Evolutionary conservation across 2,329 filamentous ascomycete species (phyloP).

Genomic region (Paracoccidioides brasiliensis): DNA sequence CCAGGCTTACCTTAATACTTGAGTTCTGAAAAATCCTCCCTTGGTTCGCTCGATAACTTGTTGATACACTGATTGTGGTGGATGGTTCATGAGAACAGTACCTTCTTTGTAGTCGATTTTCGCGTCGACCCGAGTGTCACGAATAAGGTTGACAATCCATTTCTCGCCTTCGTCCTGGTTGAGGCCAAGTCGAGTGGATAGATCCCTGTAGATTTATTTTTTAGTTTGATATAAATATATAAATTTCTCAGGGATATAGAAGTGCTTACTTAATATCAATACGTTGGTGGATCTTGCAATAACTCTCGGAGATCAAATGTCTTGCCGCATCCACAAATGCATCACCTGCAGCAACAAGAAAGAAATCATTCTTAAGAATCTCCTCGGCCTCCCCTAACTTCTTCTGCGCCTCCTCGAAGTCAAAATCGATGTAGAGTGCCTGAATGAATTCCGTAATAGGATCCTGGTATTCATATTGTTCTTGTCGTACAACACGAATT

Average conservation of each 20-base stretch:
- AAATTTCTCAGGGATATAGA: background rate
- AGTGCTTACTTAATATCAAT: conserved; percentile 75
- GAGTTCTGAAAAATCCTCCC: conserved; percentile 96
- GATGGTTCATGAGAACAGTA: conserved; percentile 98
- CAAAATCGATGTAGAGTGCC: conserved; percentile 89
- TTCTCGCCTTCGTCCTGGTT: conserved; percentile 96
- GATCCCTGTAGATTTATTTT: conserved; percentile 43
- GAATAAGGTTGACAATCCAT: conserved; percentile 99
- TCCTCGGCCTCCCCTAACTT: conserved; percentile 78
- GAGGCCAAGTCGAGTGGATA: conserved; percentile 81
- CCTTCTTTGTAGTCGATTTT: conserved; percentile 99
- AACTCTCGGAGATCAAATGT: conserved; percentile 95
- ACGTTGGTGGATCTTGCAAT: conserved; percentile 99
- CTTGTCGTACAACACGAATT: conserved; percentile 87
- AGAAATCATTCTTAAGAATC: conserved; percentile 88
- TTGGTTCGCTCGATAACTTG: conserved; percentile 99
- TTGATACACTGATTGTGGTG: conserved; percentile 95
- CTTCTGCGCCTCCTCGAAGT: conserved; percentile 92
- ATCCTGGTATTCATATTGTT: conserved; percentile 94
- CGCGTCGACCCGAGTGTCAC: conserved; percentile 90
- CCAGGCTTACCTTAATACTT: conserved; percentile 56
- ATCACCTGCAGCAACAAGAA: conserved; percentile 73
- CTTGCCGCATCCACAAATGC: conserved; percentile 86
- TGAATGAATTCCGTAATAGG: conserved; percentile 94
- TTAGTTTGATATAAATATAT: background rate